phyloP scores from a whole-genome alignment of 164 flowering plant species.

The Annona squamosa region DNA sequence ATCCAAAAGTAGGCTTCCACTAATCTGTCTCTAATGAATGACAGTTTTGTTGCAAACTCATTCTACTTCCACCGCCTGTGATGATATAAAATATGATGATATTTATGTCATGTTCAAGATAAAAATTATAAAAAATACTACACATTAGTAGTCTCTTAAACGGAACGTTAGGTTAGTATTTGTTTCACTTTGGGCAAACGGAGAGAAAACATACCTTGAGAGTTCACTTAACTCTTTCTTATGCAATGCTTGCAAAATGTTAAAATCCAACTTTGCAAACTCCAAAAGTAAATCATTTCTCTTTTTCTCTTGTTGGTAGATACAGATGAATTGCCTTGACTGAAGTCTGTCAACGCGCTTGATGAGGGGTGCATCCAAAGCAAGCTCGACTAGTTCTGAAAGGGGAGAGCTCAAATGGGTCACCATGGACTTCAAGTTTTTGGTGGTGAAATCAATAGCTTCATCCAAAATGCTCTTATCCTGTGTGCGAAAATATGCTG shows the following conservation, averaged over 20 bases:
- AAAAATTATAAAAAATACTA: too few species aligned
- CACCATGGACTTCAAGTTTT: constrained; percentile 3
- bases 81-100: too few species aligned
- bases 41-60: constrained; percentile 5
- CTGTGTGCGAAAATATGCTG: constrained; percentile 10
- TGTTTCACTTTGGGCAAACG: too few species aligned
- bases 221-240: constrained; percentile 14
- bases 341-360: constrained; percentile 15
- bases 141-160: too few species aligned
- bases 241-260: constrained; percentile 17
- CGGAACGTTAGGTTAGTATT: too few species aligned
- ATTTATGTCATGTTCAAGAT: too few species aligned
- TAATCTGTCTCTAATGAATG: constrained; percentile 8
- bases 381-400: constrained; percentile 9
- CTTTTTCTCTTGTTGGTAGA: constrained; percentile 9
- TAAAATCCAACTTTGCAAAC: constrained; percentile 10
- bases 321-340: constrained; percentile 10
- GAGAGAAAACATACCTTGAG: constrained; percentile 8
- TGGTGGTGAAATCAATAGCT: constrained; percentile 18
- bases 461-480: constrained; percentile 22
- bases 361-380: constrained; percentile 10
- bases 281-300: background rate
- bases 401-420: constrained; percentile 4
- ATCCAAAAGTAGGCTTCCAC: constrained; percentile 12
- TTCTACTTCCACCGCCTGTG: constrained; percentile 8